Evolutionary conservation across 495 filamentous ascomycete species (phyloP).

Genomic region (Podospora australis): DNA sequence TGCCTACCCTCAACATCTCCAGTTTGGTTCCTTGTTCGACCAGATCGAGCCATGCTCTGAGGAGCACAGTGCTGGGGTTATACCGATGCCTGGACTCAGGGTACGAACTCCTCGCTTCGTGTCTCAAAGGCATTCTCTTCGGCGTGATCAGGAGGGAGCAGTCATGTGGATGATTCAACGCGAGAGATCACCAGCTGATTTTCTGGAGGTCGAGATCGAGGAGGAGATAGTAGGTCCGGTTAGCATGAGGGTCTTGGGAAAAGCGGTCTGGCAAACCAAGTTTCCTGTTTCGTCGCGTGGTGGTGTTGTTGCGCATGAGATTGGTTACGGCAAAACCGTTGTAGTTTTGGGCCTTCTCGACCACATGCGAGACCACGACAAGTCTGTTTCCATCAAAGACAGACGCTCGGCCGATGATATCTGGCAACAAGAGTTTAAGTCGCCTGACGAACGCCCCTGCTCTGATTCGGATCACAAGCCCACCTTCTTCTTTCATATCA

Average conservation of each 20-base stretch:
- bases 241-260: constrained; percentile 56
- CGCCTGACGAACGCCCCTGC: not conserved
- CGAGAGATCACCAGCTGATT: constrained; percentile 46
- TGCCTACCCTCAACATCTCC: not conserved
- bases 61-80: not conserved
- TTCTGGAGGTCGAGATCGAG: constrained; percentile 61
- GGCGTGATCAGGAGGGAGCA: constrained; percentile 21
- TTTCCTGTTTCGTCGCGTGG: constrained; percentile 43
- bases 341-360: constrained; percentile 63
- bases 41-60: constrained; percentile 5
- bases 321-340: constrained; percentile 80
- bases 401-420: constrained; percentile 9
- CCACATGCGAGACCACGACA: constrained; percentile 30
- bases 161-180: constrained; percentile 59
- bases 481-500: constrained; percentile 35
- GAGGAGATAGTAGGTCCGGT: constrained; percentile 55
- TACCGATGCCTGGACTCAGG: not conserved
- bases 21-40: not conserved
- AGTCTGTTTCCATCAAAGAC: constrained; percentile 6
- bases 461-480: not conserved
- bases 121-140: not conserved
- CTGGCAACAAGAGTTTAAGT: constrained; percentile 2
- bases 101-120: constrained; percentile 3
- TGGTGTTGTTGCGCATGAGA: constrained; percentile 69
- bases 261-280: constrained; percentile 41